Percentiles rank a stretch among this genome's conserved stretches.
Evolutionary conservation across 768 basidiomycete genomes (phyloP).

Genomic region (Phlegmacium glaucopus): DNA sequence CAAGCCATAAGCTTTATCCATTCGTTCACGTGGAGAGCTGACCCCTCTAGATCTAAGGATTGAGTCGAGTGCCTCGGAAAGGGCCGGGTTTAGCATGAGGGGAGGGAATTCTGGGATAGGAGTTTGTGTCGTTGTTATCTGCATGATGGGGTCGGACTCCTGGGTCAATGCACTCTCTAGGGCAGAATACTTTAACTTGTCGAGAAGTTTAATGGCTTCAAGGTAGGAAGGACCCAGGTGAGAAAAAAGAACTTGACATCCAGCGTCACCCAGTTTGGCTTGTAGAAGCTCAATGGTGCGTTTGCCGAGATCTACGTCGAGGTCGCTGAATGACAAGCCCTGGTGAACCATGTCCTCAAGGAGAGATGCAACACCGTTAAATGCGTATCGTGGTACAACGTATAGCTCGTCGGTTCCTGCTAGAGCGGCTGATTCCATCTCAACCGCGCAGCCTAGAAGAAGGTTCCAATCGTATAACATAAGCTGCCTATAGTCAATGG

Average conservation of each 20-base stretch:
- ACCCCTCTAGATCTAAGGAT: not conserved
- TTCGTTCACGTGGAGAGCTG: not conserved
- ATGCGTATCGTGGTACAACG: slow-evolving; percentile 25
- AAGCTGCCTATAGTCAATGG: slow-evolving; percentile 27
- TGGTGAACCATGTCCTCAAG: slow-evolving; percentile 36
- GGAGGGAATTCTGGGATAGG: slow-evolving; percentile 5
- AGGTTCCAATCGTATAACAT: slow-evolving; percentile 41
- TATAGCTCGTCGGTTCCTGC: slow-evolving; percentile 18
- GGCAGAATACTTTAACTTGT: slow-evolving; percentile 12
- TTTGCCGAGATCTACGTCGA: slow-evolving; percentile 22
- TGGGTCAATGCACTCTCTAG: slow-evolving; percentile 18
- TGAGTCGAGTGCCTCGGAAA: slow-evolving; percentile 6
- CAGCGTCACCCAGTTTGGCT: slow-evolving; percentile 20
- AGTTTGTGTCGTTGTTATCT: slow-evolving; percentile 9
- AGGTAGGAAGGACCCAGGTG: slow-evolving; percentile 26
- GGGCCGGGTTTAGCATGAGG: slow-evolving; percentile 9
- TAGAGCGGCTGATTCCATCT: slow-evolving; percentile 25
- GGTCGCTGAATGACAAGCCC: slow-evolving; percentile 25
- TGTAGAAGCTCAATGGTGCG: slow-evolving; percentile 24
- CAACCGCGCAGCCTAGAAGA: slow-evolving; percentile 39
- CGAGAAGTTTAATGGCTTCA: slow-evolving; percentile 19
- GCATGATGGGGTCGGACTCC: slow-evolving; percentile 8
- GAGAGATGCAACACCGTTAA: slow-evolving; percentile 37
- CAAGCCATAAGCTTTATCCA: slow-evolving; percentile 39
- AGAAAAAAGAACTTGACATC: slow-evolving; percentile 21